A percentile compares a stretch with the other conserved stretches of the same genome.
These are phyloP conservation scores for Auricularia sp. DNA, from an alignment of 768 basidiomycete species.

Conservation along the genomic window DNA sequence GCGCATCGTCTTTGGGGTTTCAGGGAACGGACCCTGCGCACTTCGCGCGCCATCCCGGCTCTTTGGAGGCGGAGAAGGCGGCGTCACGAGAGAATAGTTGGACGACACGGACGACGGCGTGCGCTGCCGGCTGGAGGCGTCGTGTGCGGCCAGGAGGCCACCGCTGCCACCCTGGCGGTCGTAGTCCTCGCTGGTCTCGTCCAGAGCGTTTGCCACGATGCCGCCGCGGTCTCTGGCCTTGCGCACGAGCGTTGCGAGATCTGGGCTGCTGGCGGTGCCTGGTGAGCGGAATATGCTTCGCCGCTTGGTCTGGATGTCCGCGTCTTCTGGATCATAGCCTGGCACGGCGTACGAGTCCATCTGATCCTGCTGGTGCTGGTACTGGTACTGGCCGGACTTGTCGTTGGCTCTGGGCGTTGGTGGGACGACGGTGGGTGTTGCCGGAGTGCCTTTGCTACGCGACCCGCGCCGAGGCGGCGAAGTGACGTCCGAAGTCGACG, in stretches of 20 bases:
- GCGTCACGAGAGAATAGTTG: slow-evolving; percentile 18
- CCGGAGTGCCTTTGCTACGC: slow-evolving; percentile 35
- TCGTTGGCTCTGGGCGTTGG: slow-evolving; percentile 44
- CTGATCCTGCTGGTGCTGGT: slow-evolving; percentile 15
- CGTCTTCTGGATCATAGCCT: slow-evolving; percentile 50
- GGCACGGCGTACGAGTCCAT: neutral
- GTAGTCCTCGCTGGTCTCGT: slow-evolving; percentile 1
- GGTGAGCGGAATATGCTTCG: slow-evolving; percentile 80
- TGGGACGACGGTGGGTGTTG: slow-evolving; percentile 54
- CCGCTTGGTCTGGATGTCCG: slow-evolving; percentile 61
- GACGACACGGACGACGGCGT: slow-evolving; percentile 36
- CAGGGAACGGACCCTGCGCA: neutral
- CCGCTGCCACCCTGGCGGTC: neutral
- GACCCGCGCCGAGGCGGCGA: slow-evolving; percentile 24
- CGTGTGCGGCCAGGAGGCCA: slow-evolving; percentile 12
- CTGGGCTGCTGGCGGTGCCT: slow-evolving; percentile 86
- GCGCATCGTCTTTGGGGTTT: neutral
- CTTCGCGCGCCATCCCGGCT: neutral
- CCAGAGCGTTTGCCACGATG: slow-evolving; percentile 22
- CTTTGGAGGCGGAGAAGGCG: slow-evolving; percentile 26
- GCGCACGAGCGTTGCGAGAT: slow-evolving; percentile 75
- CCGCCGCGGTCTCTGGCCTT: slow-evolving; percentile 70
- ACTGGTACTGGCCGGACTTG: slow-evolving; percentile 19
- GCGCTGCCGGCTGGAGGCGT: slow-evolving; percentile 23
- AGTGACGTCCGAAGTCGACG: slow-evolving; percentile 32